phyloP scores from a whole-genome alignment of 2,329 filamentous ascomycete species.

The Atkinsonella hypoxylon region DNA sequence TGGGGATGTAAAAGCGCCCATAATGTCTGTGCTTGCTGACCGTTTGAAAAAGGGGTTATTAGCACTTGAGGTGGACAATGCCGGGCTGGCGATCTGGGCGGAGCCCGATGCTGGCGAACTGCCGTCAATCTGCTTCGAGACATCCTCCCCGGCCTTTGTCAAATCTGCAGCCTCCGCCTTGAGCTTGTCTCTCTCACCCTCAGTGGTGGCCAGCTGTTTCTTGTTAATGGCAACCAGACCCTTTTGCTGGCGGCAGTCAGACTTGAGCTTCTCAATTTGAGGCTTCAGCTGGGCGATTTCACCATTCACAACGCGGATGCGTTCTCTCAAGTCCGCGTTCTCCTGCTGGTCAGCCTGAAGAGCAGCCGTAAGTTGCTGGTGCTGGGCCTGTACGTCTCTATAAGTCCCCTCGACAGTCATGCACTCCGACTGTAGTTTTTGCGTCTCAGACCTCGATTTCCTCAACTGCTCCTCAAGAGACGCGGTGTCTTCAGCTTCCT shows the following conservation, averaged over 20 bases:
- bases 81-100: constrained; percentile 54
- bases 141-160: constrained; percentile 49
- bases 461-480: constrained; percentile 73
- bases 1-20: constrained; percentile 39
- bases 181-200: constrained; percentile 78
- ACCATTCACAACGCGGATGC: constrained; percentile 69
- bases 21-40: constrained; percentile 48
- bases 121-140: constrained; percentile 38
- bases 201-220: constrained; percentile 86
- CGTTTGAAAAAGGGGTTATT: constrained; percentile 94
- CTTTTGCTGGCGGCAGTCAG: constrained; percentile 88
- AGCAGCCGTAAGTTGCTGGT: constrained; percentile 60
- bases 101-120: constrained; percentile 35
- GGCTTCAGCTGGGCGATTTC: constrained; percentile 79
- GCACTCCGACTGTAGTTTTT: constrained; percentile 73
- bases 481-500: constrained; percentile 80
- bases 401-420: constrained; percentile 71
- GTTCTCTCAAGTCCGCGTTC: constrained; percentile 74
- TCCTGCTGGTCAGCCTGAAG: constrained; percentile 83
- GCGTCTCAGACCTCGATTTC: constrained; percentile 64
- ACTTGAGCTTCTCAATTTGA: constrained; percentile 84
- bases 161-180: constrained; percentile 66
- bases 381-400: constrained; percentile 72
- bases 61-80: constrained; percentile 54
- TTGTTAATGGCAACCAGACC: constrained; percentile 96